phyloP scores from a whole-genome alignment of 2,329 filamentous ascomycete species.

The Beauveria bassiana region DNA sequence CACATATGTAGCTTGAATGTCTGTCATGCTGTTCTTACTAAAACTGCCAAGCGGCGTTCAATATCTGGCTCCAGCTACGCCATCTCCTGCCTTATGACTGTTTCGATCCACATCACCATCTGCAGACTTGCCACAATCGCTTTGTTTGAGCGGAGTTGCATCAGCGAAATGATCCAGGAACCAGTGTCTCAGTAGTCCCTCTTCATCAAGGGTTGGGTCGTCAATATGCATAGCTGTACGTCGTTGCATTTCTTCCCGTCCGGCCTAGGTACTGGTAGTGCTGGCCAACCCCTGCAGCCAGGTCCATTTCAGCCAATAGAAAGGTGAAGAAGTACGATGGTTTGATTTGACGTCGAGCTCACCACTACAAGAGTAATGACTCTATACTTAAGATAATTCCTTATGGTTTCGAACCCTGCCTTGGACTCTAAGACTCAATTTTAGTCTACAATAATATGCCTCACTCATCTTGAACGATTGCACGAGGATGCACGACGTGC shows the following conservation, averaged over 20 bases:
- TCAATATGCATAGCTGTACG: conserved; percentile 14
- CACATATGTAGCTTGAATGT: not conserved
- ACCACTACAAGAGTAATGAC: too few species aligned
- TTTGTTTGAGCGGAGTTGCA: conserved; percentile 10
- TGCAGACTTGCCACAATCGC: conserved; percentile 11
- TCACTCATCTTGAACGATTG: not conserved
- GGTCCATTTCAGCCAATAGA: too few species aligned
- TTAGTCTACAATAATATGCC: not conserved
- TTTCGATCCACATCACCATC: conserved; percentile 12
- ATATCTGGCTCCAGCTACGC: conserved; percentile 10
- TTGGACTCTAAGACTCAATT: too few species aligned
- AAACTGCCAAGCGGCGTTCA: not conserved
- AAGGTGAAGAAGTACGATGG: too few species aligned
- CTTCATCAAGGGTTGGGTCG: conserved; percentile 9
- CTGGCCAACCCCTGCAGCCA: too few species aligned
- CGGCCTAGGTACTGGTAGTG: too few species aligned
- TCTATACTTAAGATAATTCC: too few species aligned
- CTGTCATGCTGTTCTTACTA: not conserved
- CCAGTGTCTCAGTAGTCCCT: conserved; percentile 5
- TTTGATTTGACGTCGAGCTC: too few species aligned
- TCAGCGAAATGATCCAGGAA: conserved; percentile 9
- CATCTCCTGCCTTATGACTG: conserved; percentile 12
- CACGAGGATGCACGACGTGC: not conserved
- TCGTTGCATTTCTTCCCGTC: conserved; percentile 10
- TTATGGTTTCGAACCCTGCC: too few species aligned